Base-by-base conservation (phyloP, 306 rosid species). In the Gastrolobium villosum region DNA sequence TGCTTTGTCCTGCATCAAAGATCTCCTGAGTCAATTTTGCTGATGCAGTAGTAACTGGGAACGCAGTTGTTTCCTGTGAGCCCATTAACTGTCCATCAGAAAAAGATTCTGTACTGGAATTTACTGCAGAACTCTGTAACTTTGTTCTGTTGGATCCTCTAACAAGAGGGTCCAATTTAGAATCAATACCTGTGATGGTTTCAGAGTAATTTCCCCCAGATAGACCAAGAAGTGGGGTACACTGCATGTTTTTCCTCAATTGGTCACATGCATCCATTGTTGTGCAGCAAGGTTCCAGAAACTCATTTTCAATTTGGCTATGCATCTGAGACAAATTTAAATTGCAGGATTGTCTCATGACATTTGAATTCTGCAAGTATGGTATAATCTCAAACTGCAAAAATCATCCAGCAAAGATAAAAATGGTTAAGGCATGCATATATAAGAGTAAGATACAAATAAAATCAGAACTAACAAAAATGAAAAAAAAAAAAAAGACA, bases 31-130 rank as follows among this genome's bases (percentile, higher is more conserved):
- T 89, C 81, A 89, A 70, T 74, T 84, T 84, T 49, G 74, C 74
- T 30, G 94, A 82, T 13, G 90, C 77, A 37, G 81, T 75, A 37
- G 81, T 75, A 76, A 83, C 84, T 72, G 89, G 84, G 56, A 86
- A 57, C 10, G 77, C 88, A 79, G 84, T 79, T 79, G 77, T 85
- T 65, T 86, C 98, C 97, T 92, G 97, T 94, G 98, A 91, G 91
- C 97, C 98, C 94, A 90, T 79, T 93, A 92, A 87, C 87, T 89
- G 91, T 86, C 93, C 84, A 90, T 94, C 92, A 94, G 98, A 94
- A 90, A 88, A 94, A 82, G 90, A 94, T 87, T 88, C 85, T 65
- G 85, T 83, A 87, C 89, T 88, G 65, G 97, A 94, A 91, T 88
- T 85, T 89, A 90, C 68, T 70, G 97, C 96, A 92, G 91, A 88